A percentile compares a stretch with the other conserved stretches of the same genome.
Evolutionary conservation across 345 rosid species (phyloP).

Genomic region (Euphorbia pulcherrima): DNA sequence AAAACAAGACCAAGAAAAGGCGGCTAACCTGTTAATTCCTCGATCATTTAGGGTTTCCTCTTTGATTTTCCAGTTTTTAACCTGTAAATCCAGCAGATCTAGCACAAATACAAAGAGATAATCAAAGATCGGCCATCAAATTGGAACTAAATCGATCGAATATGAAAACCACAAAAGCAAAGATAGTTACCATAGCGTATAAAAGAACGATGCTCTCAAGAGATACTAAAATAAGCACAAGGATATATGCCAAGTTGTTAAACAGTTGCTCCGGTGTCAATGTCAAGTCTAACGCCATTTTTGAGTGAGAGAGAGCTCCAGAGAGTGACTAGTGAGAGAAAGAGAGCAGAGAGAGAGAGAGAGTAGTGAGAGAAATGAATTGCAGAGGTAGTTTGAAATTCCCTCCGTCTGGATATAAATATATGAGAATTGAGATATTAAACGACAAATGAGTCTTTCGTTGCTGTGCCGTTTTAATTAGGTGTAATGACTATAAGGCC

Average conservation of each 20-base stretch:
- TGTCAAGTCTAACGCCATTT: conserved; percentile 48
- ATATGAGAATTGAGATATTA: background rate
- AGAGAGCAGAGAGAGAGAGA: background rate
- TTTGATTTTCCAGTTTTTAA: conserved; percentile 67
- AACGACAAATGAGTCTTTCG: background rate
- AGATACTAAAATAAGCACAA: conserved; percentile 63
- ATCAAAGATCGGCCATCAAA: conserved; percentile 6
- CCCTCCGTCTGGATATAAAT: background rate
- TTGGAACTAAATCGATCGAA: background rate
- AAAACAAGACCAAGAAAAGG: background rate
- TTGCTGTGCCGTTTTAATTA: background rate
- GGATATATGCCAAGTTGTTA: conserved; percentile 54
- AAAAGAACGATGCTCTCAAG: too few species aligned
- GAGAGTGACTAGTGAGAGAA: background rate
- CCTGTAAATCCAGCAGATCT: conserved; percentile 86
- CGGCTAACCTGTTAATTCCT: conserved; percentile 17
- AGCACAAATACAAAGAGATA: conserved; percentile 1
- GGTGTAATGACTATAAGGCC: background rate
- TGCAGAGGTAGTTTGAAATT: conserved; percentile 2
- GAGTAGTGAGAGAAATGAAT: background rate
- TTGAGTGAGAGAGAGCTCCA: background rate
- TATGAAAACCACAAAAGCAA: background rate
- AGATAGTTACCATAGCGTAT: conserved; percentile 55
- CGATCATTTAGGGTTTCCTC: conserved; percentile 69
- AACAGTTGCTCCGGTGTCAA: conserved; percentile 57